Evolutionary conservation across 202 grass and related monocot genomes (phyloP).

Genomic region (Panicum virgatum): DNA sequence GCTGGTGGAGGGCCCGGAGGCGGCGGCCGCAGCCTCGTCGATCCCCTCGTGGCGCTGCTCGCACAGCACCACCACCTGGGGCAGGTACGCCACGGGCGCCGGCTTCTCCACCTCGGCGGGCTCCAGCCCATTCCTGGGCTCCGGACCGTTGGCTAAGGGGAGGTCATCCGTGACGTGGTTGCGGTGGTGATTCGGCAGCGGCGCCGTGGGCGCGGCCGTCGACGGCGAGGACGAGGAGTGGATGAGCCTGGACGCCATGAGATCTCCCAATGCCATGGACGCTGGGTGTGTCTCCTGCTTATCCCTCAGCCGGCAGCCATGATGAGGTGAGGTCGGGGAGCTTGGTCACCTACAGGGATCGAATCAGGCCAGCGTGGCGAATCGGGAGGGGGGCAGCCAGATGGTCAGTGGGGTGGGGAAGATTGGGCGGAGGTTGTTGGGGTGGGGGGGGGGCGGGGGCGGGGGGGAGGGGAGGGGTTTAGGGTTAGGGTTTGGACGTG

Average conservation of each 20-base stretch:
- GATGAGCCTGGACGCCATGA: slow-evolving; percentile 86
- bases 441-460: too few species aligned
- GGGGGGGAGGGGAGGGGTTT: too few species aligned
- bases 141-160: slow-evolving; percentile 21
- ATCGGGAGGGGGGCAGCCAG: background rate
- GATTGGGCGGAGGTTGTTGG: background rate
- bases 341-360: slow-evolving; percentile 35
- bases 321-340: background rate
- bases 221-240: slow-evolving; percentile 46
- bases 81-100: slow-evolving; percentile 43
- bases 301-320: slow-evolving; percentile 31
- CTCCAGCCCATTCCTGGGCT: slow-evolving; percentile 23
- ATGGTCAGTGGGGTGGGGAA: background rate
- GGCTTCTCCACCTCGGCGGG: background rate
- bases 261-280: slow-evolving; percentile 98
- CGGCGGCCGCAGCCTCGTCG: slow-evolving; percentile 51
- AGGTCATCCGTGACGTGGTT: slow-evolving; percentile 25
- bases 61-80: slow-evolving; percentile 66
- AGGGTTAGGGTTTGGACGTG: slow-evolving; percentile 53
- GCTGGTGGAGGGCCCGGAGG: slow-evolving; percentile 55
- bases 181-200: slow-evolving; percentile 41
- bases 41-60: slow-evolving; percentile 79
- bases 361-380: slow-evolving; percentile 7
- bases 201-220: slow-evolving; percentile 18
- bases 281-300: background rate